These are phyloP conservation scores for Citrus hindsii DNA, from an alignment of 345 rosid species.

Conservation along the genomic window DNA sequence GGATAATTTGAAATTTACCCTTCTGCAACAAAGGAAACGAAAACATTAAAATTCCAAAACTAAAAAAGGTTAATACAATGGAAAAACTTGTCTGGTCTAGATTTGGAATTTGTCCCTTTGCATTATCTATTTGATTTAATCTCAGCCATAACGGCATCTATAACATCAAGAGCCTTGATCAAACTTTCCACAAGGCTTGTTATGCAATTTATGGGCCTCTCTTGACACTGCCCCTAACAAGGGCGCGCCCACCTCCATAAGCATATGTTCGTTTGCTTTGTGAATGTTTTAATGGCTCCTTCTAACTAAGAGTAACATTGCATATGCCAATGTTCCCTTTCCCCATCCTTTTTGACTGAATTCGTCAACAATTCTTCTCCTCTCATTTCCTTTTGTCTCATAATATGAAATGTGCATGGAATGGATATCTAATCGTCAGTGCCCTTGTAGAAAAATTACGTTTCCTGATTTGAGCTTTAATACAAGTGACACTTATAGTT, in stretches of 20 bases:
- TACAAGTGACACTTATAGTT: too few species aligned
- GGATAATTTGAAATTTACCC: too few species aligned
- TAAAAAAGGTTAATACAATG: neutral
- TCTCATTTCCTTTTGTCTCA: neutral
- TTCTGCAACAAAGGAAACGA: too few species aligned
- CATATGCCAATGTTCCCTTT: neutral
- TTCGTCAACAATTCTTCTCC: slow-evolving; percentile 1
- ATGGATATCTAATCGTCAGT: neutral
- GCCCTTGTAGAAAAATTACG: neutral
- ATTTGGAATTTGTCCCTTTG: neutral
- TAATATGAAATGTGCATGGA: neutral
- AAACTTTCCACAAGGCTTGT: neutral
- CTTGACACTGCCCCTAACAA: slow-evolving; percentile 2
- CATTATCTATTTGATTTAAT: neutral
- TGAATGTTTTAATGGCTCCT: neutral
- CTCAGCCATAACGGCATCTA: slow-evolving; percentile 12
- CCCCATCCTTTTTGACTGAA: slow-evolving; percentile 15
- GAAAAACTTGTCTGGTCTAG: neutral
- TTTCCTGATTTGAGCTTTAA: neutral
- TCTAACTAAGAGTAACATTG: neutral
- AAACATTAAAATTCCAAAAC: too few species aligned
- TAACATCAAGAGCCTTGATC: neutral
- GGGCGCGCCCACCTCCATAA: neutral
- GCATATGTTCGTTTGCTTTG: slow-evolving; percentile 5
- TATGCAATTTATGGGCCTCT: neutral